Evolutionary conservation across 2,329 filamentous ascomycete genomes (phyloP), one percentile per base, ranked within the genome.

Genomic region (Mariannaea sp.): DNA sequence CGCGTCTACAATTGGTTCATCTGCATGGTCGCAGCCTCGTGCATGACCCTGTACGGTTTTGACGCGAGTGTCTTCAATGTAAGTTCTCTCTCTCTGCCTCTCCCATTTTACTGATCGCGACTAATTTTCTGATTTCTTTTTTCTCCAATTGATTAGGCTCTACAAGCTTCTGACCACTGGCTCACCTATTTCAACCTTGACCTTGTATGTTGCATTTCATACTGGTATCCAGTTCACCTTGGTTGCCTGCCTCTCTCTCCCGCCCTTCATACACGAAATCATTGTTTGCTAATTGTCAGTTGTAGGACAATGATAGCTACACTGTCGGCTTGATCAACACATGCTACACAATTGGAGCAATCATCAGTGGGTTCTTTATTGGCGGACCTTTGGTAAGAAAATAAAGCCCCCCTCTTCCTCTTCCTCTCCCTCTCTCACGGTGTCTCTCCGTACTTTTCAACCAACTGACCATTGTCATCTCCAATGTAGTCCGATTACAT

Each of bases 31-130:
- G 86, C 86, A 51, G 86, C 87, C 65, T 84, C 85, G 69, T 89
- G 85, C 70, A 89, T 89, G 87, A 85, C 89, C 17, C 77, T 90
- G 38, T 89, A 89, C 68, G 87, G 87, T 52, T 89, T 89, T 68
- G 87, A 89, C 77, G 85, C 86, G 1, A 87, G 85, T 30, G 86
- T 88, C 40, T 90, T 85, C 77, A 90, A 90, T 69, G 85, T 61
- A 56, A 45, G 17, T 14, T 14, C 12, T 3, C 5, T 7, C 7
- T 5, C n/a, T 32, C 30, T 12, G 5, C 6, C 19, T 13, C 24
- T 19, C 17, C 12, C 26, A 24, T 24, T 24, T n/a, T n/a, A n/a
- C n/a, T n/a, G n/a, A n/a, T n/a, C n/a, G n/a, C n/a, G n/a, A n/a
- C n/a, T n/a, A n/a, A n/a, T n/a, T n/a, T n/a, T n/a, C n/a, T n/a